Base-by-base conservation (phyloP, 257 asterid species). In the Primulina huaijiensis region DNA sequence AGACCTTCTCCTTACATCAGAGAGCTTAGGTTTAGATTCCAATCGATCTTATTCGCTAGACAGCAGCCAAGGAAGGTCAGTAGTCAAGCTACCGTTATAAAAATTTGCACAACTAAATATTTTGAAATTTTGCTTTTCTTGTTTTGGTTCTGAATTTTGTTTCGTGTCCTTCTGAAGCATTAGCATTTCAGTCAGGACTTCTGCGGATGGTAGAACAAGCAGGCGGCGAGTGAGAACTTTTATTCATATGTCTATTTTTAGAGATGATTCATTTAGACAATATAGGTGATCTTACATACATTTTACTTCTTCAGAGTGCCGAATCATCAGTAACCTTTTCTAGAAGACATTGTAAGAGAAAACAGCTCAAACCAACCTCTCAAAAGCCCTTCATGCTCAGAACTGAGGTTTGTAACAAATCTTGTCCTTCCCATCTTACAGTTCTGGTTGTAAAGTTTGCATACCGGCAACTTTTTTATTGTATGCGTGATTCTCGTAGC, bases 321-420 rank as follows among this genome's bases (percentile, higher is more conserved):
- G 95, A 77, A 71, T 92, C 95, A 55, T 71, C 84, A 5, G 85
- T 84, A 64, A 76, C 78, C 50, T 80, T 72, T 53, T 65, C 73
- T 40, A 72, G 87, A 67, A 77, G 91, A 79, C 80, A 72, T 5
- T 46, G 80, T 87, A 92, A 84, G 75, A 79, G 72, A 73, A 84
- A 81, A 74, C 92, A 86, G 76, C 82, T 53, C 40, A 87, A 67
- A 74, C 69, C 86, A 67, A 90, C 92, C 46, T 78, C 87, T 67
- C 95, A 65, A 71, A 88, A 83, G 78, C 97, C 97, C 55, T 88
- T 92, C 89, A 81, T 77, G 75, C 95, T 92, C 20, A 83, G 83
- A 74, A 92, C 97, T 30, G 94, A 88, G 98, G 96, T 89, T 65
- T 35, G 87, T 82, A 58, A 66, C 5, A 70, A 64, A 21, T 62